Percentiles rank a stretch among this genome's conserved stretches.
phyloP scores from a whole-genome alignment of 2,329 filamentous ascomycete genomes.

The Alternaria longipes region DNA sequence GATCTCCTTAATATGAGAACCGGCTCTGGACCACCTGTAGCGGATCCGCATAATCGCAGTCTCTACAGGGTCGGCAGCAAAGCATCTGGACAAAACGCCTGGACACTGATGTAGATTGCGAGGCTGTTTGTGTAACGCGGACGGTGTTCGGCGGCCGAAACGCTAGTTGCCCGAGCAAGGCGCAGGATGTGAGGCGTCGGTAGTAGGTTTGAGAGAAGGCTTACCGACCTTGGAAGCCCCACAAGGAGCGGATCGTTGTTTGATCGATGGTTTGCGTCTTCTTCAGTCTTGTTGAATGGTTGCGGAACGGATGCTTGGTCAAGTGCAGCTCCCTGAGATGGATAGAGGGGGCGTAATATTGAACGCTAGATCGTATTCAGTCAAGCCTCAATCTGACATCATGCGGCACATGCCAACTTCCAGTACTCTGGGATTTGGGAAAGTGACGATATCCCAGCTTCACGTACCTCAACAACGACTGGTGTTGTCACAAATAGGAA shows the following conservation, averaged over 20 bases:
- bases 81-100: background rate
- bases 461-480: background rate
- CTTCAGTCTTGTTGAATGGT: background rate
- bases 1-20: background rate
- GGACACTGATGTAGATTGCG: background rate
- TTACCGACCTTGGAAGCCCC: background rate
- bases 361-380: background rate
- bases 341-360: background rate
- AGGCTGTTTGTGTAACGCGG: background rate
- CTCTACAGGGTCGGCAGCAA: background rate
- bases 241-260: background rate
- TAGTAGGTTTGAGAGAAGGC: background rate
- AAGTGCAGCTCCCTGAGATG: background rate
- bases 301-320: background rate
- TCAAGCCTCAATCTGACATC: background rate
- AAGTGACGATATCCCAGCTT: background rate
- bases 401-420: background rate
- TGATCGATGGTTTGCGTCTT: background rate
- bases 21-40: background rate
- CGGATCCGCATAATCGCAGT: background rate
- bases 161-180: slow-evolving; percentile 1
- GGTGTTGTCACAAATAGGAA: background rate
- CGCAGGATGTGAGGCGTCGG: background rate
- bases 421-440: background rate
- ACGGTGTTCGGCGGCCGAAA: background rate